Percentiles rank a stretch among this genome's conserved stretches.
These are phyloP conservation scores for Yarrowia keelungensis DNA, from an alignment of 805 yeast genomes.

Conservation along the genomic window DNA sequence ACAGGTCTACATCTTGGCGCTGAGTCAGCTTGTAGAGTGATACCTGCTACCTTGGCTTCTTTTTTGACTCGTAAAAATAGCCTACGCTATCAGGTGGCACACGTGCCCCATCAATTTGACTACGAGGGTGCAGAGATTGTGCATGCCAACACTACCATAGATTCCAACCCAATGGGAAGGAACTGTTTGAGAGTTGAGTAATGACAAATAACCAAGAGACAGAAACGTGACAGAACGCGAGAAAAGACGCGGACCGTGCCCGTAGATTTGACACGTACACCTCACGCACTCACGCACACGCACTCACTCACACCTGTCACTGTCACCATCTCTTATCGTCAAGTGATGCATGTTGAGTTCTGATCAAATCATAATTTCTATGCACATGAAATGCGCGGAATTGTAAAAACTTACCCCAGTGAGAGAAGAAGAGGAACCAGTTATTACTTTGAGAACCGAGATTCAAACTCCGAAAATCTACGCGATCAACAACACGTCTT, in stretches of 20 bases:
- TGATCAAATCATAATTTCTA: slow-evolving; percentile 33
- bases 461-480: too few relatives aligned
- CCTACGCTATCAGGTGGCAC: neutral
- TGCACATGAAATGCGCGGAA: slow-evolving; percentile 31
- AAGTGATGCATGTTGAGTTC: slow-evolving; percentile 38
- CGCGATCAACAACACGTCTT: too few relatives aligned
- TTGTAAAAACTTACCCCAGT: neutral
- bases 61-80: neutral
- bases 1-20: too few relatives aligned
- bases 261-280: too few relatives aligned
- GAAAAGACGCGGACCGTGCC: too few relatives aligned
- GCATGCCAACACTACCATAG: slow-evolving; percentile 25
- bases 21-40: too few relatives aligned
- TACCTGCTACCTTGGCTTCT: too few relatives aligned
- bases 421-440: neutral
- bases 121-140: slow-evolving; percentile 29
- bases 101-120: slow-evolving; percentile 24
- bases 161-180: too few relatives aligned
- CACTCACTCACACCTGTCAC: too few relatives aligned
- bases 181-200: neutral
- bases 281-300: too few relatives aligned
- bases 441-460: too few relatives aligned
- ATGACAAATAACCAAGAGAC: neutral
- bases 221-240: too few relatives aligned
- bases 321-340: slow-evolving; percentile 28